Conservation (phyloP, 306 rosid species). For the Luffa acutangula region DNA sequence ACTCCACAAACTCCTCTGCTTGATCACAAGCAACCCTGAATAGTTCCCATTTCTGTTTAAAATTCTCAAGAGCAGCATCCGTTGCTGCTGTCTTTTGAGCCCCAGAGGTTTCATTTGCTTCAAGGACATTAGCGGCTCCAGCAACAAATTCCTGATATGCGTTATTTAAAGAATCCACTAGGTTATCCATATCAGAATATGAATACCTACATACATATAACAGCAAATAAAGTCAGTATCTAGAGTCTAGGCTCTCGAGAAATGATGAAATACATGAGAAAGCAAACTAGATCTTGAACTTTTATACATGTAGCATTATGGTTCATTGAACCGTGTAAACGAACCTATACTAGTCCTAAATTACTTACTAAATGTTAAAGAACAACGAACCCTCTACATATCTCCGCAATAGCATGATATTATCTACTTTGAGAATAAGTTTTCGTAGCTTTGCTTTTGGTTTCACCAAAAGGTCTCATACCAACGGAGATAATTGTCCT, state of each 20-base stretch:
- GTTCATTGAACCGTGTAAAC: neutral
- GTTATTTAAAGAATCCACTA: conserved; percentile 50
- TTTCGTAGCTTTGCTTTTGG: neutral
- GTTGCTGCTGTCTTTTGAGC: conserved; percentile 41
- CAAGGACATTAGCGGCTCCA: conserved; percentile 57
- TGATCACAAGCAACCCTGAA: conserved; percentile 74
- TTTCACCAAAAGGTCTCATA: neutral
- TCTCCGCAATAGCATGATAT: too few relatives aligned
- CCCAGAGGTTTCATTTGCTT: conserved; percentile 40
- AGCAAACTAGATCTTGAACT: neutral
- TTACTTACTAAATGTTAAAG: neutral
- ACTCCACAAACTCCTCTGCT: conserved; percentile 76
- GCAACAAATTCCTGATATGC: conserved; percentile 66
- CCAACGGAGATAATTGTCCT: neutral
- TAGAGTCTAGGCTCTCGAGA: neutral
- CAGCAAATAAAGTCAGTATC: neutral
- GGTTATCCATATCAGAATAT: conserved; percentile 36
- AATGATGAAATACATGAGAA: neutral
- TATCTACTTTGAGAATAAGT: too few relatives aligned
- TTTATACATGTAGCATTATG: neutral
- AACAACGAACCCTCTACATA: neutral
- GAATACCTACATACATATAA: neutral
- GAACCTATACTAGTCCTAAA: neutral
- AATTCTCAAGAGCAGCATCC: conserved; percentile 56
- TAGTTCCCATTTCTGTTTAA: conserved; percentile 72